Conservation (phyloP, 2,329 filamentous ascomycete species). For the Talaromyces marneffei region DNA sequence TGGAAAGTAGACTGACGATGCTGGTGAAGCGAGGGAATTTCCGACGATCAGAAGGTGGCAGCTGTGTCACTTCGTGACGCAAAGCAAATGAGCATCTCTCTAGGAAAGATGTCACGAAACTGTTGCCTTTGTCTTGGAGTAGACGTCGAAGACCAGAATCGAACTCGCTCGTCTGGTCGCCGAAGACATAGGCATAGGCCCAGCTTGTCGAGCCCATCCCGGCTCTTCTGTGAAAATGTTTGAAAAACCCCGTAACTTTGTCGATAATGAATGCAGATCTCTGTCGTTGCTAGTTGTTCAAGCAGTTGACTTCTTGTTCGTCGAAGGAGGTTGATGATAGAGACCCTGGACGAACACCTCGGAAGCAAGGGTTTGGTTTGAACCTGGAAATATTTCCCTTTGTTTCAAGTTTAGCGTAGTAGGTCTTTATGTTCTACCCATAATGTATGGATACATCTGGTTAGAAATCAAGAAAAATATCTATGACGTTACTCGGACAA, state of each 20-base stretch:
- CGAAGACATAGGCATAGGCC: conserved; percentile 44
- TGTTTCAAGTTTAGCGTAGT: neutral
- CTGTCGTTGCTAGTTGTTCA: neutral
- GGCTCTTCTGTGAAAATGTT: neutral
- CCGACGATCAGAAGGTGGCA: conserved; percentile 30
- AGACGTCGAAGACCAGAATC: conserved; percentile 38
- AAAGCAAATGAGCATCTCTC: conserved; percentile 39
- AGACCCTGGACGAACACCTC: neutral
- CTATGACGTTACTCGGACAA: conserved; percentile 8
- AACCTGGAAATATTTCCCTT: neutral
- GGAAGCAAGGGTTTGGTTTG: neutral
- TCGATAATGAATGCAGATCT: neutral
- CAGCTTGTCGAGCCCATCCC: conserved; percentile 27
- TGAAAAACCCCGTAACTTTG: neutral
- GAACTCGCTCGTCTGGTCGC: conserved; percentile 43
- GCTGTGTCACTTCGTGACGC: conserved; percentile 34
- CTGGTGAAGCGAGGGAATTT: conserved; percentile 37
- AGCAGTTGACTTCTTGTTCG: neutral
- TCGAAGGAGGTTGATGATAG: neutral
- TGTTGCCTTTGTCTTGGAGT: conserved; percentile 38
- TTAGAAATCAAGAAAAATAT: conserved; percentile 2
- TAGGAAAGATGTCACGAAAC: conserved; percentile 38
- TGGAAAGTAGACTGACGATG: conserved; percentile 33
- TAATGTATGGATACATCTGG: conserved; percentile 2
- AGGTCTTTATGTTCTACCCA: conserved; percentile 6